A percentile compares a stretch with the other conserved stretches of the same genome.
Conservation (phyloP, 495 filamentous ascomycete genomes). For the Penicillium fimorum region DNA sequence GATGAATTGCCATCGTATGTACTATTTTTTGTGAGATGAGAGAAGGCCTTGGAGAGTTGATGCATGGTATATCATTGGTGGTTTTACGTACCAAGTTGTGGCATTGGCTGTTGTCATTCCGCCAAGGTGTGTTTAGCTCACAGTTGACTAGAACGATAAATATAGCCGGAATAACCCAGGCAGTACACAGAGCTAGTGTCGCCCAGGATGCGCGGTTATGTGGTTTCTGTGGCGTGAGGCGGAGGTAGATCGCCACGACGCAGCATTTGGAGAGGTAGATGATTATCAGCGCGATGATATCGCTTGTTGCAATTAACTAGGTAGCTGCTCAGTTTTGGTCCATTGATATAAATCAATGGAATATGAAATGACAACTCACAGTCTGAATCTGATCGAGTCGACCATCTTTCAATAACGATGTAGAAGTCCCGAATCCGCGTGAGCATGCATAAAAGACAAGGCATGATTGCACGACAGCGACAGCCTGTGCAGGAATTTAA, state of each 20-base stretch:
- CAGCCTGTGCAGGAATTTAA: conserved; percentile 18
- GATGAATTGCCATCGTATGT: conserved; percentile 44
- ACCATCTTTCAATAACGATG: conserved; percentile 29
- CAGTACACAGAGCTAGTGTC: conserved; percentile 34
- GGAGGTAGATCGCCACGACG: conserved; percentile 46
- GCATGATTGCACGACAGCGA: conserved; percentile 36
- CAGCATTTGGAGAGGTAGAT: conserved; percentile 50
- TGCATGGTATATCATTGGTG: neutral
- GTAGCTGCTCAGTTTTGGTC: conserved; percentile 17
- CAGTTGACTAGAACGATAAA: conserved; percentile 41
- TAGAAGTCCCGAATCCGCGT: conserved; percentile 43
- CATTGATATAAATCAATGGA: neutral
- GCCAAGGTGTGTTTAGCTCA: conserved; percentile 41
- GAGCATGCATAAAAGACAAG: conserved; percentile 37
- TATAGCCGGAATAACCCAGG: conserved; percentile 37
- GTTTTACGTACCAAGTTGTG: conserved; percentile 34
- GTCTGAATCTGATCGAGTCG: conserved; percentile 37
- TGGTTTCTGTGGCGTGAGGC: conserved; percentile 44
- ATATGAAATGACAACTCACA: conserved; percentile 21
- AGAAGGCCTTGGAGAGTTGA: neutral
- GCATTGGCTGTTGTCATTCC: conserved; percentile 33
- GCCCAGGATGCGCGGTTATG: conserved; percentile 40
- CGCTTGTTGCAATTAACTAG: conserved; percentile 35
- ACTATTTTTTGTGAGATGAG: conserved; percentile 18
- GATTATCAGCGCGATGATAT: conserved; percentile 45